These are phyloP conservation scores for Globisporangium okanoganense DNA, from an alignment of 352 stramenopile genomes.

Conservation along the genomic window DNA sequence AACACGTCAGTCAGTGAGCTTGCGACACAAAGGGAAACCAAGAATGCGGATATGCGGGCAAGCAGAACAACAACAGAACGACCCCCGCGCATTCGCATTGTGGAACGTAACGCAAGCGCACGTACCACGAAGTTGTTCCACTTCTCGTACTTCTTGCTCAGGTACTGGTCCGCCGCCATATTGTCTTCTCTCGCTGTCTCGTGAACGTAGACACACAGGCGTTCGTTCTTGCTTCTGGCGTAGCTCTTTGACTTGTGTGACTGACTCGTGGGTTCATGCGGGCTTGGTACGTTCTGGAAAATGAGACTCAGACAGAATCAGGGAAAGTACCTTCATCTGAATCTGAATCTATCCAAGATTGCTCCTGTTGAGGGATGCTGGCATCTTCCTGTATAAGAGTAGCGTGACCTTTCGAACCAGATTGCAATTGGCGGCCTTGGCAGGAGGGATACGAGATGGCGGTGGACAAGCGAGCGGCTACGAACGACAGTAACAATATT, in stretches of 20 bases:
- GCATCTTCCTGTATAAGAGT: conserved; percentile 11
- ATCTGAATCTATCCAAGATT: background rate
- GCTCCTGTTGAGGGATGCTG: background rate
- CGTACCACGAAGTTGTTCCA: conserved; percentile 83
- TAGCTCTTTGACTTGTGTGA: conserved; percentile 1
- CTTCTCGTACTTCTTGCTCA: conserved; percentile 88
- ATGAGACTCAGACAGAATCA: conserved; percentile 2
- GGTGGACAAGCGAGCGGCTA: background rate
- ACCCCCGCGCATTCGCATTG: too few relatives aligned
- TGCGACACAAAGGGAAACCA: background rate
- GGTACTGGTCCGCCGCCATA: conserved; percentile 61
- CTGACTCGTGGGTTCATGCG: background rate
- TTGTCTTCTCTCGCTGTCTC: background rate
- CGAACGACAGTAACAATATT: background rate
- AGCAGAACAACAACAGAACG: too few relatives aligned
- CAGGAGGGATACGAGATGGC: background rate
- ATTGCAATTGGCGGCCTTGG: background rate
- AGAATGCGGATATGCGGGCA: background rate
- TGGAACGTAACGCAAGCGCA: background rate
- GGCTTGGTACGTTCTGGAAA: conserved; percentile 21
- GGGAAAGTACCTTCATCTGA: background rate
- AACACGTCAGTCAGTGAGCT: background rate
- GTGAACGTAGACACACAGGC: background rate
- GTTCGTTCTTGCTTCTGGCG: background rate
- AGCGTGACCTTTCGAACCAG: conserved; percentile 8